Percentiles rank a stretch among this genome's conserved stretches.
These are phyloP conservation scores for Claviceps maximensis DNA, from an alignment of 2,329 filamentous ascomycete genomes.

Conservation along the genomic window DNA sequence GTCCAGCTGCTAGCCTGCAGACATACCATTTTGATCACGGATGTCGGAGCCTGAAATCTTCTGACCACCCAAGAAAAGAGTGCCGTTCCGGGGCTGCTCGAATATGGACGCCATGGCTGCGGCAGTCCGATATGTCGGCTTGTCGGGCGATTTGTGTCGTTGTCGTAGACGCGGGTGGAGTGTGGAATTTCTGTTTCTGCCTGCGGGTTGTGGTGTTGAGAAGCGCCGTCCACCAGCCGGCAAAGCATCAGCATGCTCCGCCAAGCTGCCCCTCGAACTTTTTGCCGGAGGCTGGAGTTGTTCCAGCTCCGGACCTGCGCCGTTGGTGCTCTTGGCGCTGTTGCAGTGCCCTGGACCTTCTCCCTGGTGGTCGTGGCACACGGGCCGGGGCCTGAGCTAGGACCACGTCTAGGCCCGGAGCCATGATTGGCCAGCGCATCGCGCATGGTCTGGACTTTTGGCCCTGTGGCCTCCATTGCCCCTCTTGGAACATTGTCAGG, in stretches of 20 bases:
- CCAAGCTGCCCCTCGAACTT: constrained; percentile 15
- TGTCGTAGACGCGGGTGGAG: neutral
- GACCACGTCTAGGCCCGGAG: neutral
- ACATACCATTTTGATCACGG: constrained; percentile 81
- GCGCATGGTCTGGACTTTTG: constrained; percentile 9
- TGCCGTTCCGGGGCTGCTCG: constrained; percentile 88
- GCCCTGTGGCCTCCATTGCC: constrained; percentile 5
- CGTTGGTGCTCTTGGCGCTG: neutral
- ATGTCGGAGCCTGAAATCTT: constrained; percentile 97
- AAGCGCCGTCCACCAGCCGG: constrained; percentile 4
- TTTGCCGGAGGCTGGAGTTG: constrained; percentile 15
- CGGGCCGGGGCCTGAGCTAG: neutral
- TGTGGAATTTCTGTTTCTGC: constrained; percentile 2
- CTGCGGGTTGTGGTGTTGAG: constrained; percentile 5
- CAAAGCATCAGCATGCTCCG: constrained; percentile 1
- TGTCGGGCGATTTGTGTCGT: constrained; percentile 5
- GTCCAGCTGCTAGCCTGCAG: constrained; percentile 4
- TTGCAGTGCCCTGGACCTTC: too few species aligned
- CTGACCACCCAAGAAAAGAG: constrained; percentile 88
- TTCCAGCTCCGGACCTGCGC: constrained; percentile 12
- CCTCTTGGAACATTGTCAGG: constrained; percentile 8
- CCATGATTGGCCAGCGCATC: constrained; percentile 9
- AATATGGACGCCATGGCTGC: constrained; percentile 81
- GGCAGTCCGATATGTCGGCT: constrained; percentile 10
- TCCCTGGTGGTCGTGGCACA: neutral